Evolutionary conservation across 2,329 filamentous ascomycete species (phyloP).

Genomic region (Fusarium agapanthi): DNA sequence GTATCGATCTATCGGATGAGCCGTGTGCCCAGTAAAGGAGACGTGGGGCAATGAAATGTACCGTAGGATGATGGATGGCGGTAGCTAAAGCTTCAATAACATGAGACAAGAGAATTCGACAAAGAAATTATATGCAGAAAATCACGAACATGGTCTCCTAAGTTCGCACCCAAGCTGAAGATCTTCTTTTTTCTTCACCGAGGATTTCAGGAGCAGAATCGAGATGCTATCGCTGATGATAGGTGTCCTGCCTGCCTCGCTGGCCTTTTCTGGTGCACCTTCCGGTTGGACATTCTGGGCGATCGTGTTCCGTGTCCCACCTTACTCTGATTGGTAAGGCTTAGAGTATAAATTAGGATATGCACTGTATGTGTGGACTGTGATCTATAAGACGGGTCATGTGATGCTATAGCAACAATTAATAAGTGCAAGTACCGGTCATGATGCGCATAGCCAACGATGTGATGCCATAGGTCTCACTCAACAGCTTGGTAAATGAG

Average conservation of each 20-base stretch:
- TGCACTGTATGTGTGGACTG: slow-evolving; percentile 34
- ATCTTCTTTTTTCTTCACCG: slow-evolving; percentile 11
- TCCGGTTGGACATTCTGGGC: slow-evolving; percentile 32
- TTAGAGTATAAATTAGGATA: not conserved
- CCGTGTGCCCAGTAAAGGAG: slow-evolving; percentile 41
- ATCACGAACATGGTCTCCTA: slow-evolving; percentile 37
- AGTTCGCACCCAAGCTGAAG: slow-evolving; percentile 24
- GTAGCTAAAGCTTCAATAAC: slow-evolving; percentile 22
- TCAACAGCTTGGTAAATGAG: too few relatives aligned
- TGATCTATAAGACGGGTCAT: slow-evolving; percentile 35
- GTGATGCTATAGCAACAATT: slow-evolving; percentile 27
- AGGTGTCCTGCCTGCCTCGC: slow-evolving; percentile 43
- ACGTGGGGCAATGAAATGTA: slow-evolving; percentile 38
- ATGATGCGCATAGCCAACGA: not conserved
- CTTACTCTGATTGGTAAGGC: slow-evolving; percentile 41
- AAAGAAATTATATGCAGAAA: slow-evolving; percentile 36
- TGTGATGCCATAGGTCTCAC: not conserved
- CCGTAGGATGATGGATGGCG: slow-evolving; percentile 13
- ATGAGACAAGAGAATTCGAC: slow-evolving; percentile 29
- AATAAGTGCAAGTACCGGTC: not conserved
- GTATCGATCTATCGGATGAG: slow-evolving; percentile 40
- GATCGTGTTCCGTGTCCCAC: slow-evolving; percentile 39
- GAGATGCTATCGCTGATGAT: slow-evolving; percentile 28
- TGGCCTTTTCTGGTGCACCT: slow-evolving; percentile 43
- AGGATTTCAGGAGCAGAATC: slow-evolving; percentile 22